phyloP scores from a whole-genome alignment of 495 filamentous ascomycete genomes.

The Trichoderma erinaceum region DNA sequence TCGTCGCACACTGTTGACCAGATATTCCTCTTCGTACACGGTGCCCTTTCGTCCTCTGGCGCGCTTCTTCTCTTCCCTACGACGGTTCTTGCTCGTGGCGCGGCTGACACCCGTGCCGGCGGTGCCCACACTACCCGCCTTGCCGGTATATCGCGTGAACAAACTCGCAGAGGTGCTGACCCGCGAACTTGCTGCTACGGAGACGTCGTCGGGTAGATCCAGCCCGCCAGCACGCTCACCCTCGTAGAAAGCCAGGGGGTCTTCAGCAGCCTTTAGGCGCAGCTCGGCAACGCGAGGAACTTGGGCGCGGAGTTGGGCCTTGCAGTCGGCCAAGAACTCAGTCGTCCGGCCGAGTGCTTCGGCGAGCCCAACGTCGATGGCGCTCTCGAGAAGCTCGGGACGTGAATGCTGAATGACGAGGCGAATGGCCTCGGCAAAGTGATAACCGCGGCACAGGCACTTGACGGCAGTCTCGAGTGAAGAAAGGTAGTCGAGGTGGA shows the following conservation, averaged over 20 bases:
- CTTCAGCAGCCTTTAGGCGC: slow-evolving; percentile 66
- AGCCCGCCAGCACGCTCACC: slow-evolving; percentile 55
- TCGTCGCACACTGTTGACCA: slow-evolving; percentile 78
- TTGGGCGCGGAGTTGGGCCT: slow-evolving; percentile 72
- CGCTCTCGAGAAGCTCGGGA: slow-evolving; percentile 42
- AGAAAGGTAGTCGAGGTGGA: slow-evolving; percentile 73
- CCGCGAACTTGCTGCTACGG: slow-evolving; percentile 76
- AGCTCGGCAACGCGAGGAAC: slow-evolving; percentile 79
- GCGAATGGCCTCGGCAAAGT: slow-evolving; percentile 77
- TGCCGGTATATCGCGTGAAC: slow-evolving; percentile 87
- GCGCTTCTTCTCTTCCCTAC: slow-evolving; percentile 87
- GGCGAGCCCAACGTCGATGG: slow-evolving; percentile 67
- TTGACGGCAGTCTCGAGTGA: slow-evolving; percentile 61
- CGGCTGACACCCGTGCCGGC: slow-evolving; percentile 57
- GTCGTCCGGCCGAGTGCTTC: slow-evolving; percentile 73
- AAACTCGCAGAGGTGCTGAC: slow-evolving; percentile 71
- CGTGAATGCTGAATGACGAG: slow-evolving; percentile 43
- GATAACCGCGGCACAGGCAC: slow-evolving; percentile 74
- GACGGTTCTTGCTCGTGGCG: slow-evolving; percentile 74
- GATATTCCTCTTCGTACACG: slow-evolving; percentile 95
- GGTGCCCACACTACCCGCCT: slow-evolving; percentile 55
- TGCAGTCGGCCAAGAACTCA: slow-evolving; percentile 89
- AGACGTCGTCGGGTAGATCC: slow-evolving; percentile 86
- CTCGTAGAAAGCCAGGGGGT: slow-evolving; percentile 74
- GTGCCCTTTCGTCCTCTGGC: slow-evolving; percentile 92